These are phyloP conservation scores for cucumber (Cucumis sativus) DNA, from an alignment of 306 rosid genomes.

Conservation along the genomic window DNA sequence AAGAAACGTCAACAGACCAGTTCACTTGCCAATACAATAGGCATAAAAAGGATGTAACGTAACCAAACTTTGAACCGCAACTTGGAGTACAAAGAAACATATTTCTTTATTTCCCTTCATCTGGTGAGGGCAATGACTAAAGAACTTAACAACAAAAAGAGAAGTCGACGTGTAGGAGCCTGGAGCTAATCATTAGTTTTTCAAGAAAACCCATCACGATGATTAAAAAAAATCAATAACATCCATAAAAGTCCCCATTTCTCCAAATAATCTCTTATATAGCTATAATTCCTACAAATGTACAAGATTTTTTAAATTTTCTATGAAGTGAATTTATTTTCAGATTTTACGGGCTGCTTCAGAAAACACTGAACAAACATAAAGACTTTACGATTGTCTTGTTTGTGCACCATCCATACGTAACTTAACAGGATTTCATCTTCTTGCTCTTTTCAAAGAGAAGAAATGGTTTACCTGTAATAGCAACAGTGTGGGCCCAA, in stretches of 20 bases:
- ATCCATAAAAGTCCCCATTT: background rate
- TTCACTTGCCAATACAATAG: background rate
- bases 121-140: background rate
- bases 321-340: background rate
- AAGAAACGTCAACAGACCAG: background rate
- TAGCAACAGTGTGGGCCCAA: constrained; percentile 93
- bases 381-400: background rate
- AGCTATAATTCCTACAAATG: background rate
- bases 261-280: background rate
- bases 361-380: background rate
- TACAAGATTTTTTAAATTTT: background rate
- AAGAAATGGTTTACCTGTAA: constrained; percentile 52
- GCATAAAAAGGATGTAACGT: background rate
- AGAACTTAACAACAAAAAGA: background rate
- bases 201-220: background rate
- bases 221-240: background rate
- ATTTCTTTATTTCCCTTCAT: too few species aligned
- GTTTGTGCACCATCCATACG: background rate
- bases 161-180: background rate
- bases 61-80: background rate
- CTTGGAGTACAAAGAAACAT: too few species aligned
- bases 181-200: background rate
- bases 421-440: background rate
- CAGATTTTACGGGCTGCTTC: background rate
- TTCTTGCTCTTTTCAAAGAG: background rate